These are phyloP conservation scores for Hypomyces perniciosus DNA, from an alignment of 2,329 filamentous ascomycete genomes.

Conservation along the genomic window DNA sequence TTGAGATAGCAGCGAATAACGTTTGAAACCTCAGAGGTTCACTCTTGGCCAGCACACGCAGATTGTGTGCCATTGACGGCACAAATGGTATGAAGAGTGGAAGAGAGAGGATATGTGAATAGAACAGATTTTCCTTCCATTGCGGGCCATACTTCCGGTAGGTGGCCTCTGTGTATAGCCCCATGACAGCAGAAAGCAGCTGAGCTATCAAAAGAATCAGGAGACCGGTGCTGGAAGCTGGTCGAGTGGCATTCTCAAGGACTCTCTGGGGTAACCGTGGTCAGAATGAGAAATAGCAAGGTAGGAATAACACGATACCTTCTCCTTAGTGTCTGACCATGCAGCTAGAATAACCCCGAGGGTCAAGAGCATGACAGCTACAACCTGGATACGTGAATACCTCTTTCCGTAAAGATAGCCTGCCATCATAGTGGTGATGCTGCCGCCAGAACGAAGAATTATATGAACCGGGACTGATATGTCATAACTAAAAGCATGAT, in stretches of 20 bases:
- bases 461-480: constrained; percentile 97
- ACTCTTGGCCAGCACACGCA: constrained; percentile 56
- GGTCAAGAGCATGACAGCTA: constrained; percentile 78
- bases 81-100: constrained; percentile 70
- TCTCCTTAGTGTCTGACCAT: constrained; percentile 80
- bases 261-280: not conserved
- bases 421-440: constrained; percentile 91
- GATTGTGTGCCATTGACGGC: constrained; percentile 59
- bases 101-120: constrained; percentile 71
- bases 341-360: constrained; percentile 81
- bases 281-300: not conserved
- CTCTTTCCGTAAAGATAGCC: constrained; percentile 80
- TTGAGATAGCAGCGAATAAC: constrained; percentile 14
- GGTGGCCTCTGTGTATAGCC: constrained; percentile 86
- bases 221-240: constrained; percentile 58
- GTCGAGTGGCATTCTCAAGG: constrained; percentile 13
- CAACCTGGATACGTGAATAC: constrained; percentile 73
- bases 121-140: constrained; percentile 96
- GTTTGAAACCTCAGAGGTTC: constrained; percentile 42
- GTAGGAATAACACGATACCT: constrained; percentile 47
- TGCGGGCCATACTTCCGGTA: constrained; percentile 81
- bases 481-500: constrained; percentile 93
- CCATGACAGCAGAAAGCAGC: constrained; percentile 86
- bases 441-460: constrained; percentile 89
- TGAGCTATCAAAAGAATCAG: constrained; percentile 81